These are phyloP conservation scores for Auricularia sp. DNA, from an alignment of 768 basidiomycete species.

Conservation along the genomic window DNA sequence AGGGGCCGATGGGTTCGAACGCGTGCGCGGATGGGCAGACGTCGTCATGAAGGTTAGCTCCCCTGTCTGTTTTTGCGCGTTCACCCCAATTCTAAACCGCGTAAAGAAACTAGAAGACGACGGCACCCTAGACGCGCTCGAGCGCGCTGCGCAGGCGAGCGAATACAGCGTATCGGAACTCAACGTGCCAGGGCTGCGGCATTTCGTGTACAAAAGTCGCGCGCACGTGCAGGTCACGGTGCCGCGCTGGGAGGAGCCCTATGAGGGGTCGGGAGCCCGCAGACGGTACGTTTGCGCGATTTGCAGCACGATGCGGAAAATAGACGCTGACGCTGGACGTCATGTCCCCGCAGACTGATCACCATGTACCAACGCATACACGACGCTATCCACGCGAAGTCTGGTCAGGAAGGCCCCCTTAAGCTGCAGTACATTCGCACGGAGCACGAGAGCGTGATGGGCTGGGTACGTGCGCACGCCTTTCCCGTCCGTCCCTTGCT, in stretches of 20 bases:
- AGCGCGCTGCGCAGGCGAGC: conserved; percentile 37
- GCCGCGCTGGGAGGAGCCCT: conserved; percentile 81
- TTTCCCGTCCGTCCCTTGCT: not conserved
- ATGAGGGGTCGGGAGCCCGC: conserved; percentile 48
- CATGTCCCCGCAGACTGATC: conserved; percentile 43
- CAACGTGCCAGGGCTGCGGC: conserved; percentile 81
- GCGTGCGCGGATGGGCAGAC: conserved; percentile 69
- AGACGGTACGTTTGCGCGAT: conserved; percentile 36
- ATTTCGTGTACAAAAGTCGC: conserved; percentile 92
- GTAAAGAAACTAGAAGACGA: conserved; percentile 54
- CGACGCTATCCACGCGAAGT: conserved; percentile 84
- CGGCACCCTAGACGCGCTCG: conserved; percentile 33
- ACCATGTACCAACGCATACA: conserved; percentile 83
- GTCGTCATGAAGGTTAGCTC: conserved; percentile 43
- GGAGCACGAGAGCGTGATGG: conserved; percentile 80
- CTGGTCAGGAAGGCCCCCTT: conserved; percentile 66
- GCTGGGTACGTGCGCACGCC: conserved; percentile 65
- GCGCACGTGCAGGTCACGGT: conserved; percentile 80
- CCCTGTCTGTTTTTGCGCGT: not conserved
- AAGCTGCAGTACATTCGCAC: conserved; percentile 84
- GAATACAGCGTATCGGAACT: conserved; percentile 64
- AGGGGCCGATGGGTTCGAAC: conserved; percentile 59
- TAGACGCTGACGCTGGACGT: not conserved
- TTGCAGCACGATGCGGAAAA: not conserved
- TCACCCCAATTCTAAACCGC: not conserved